Percentiles rank a stretch among this genome's conserved stretches.
Evolutionary conservation across 176 grass and related monocot genomes (phyloP).

Genomic region (Thalia dealbata): DNA sequence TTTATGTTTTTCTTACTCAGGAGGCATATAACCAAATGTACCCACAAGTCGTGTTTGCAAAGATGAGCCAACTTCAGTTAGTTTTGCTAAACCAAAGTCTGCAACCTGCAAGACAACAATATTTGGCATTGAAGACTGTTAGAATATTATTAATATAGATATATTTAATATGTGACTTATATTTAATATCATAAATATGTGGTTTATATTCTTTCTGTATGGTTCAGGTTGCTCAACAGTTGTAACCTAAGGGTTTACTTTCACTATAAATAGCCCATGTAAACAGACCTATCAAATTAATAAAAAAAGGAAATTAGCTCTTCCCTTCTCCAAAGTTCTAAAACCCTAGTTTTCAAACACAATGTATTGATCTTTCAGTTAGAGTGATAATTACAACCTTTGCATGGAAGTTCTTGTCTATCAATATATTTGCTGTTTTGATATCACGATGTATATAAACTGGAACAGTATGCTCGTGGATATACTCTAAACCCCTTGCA

Average conservation of each 20-base stretch:
- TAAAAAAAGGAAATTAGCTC: no score
- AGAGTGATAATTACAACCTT: conserved; percentile 39
- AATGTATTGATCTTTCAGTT: conserved; percentile 3
- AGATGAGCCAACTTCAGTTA: conserved; percentile 71
- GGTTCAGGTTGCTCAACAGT: no score
- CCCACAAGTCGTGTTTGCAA: conserved; percentile 68
- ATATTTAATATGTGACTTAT: no score
- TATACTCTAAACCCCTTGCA: conserved; percentile 94
- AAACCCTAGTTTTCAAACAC: no score
- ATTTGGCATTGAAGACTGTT: conserved; percentile 10
- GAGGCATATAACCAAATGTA: conserved; percentile 98
- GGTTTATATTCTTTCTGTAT: no score
- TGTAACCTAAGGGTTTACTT: no score
- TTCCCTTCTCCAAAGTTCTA: no score
- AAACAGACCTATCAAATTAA: no score
- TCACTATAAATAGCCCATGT: no score
- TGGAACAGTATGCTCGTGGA: conserved; percentile 95
- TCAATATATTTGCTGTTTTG: conserved; percentile 94
- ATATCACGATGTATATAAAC: conserved; percentile 96
- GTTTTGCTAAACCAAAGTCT: conserved; percentile 92
- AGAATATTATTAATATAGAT: no score
- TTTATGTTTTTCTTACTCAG: conserved; percentile 46
- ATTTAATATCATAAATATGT: no score
- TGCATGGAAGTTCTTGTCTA: conserved; percentile 77
- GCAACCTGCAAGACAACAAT: conserved; percentile 52